phyloP scores from a whole-genome alignment of 345 rosid species.

The Salix dunnii region DNA sequence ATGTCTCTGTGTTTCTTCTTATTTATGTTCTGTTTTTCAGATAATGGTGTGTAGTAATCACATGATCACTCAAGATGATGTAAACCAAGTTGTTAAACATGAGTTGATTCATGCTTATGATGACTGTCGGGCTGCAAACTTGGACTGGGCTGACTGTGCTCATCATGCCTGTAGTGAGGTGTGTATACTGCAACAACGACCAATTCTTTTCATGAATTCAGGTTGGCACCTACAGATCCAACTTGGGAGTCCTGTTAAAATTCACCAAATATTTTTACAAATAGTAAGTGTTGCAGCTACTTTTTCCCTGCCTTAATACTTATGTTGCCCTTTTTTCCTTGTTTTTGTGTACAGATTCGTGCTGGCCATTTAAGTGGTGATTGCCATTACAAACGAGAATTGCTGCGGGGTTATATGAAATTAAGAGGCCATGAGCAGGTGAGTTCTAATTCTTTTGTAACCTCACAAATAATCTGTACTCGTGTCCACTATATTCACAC shows the following conservation, averaged over 20 bases:
- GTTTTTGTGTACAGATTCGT: slow-evolving; percentile 53
- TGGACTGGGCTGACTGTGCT: slow-evolving; percentile 85
- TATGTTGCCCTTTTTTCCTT: not conserved
- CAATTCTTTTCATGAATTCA: not conserved
- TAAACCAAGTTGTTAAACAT: slow-evolving; percentile 79
- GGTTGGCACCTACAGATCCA: not conserved
- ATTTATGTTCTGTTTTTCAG: slow-evolving; percentile 28
- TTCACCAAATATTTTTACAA: not conserved
- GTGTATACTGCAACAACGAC: slow-evolving; percentile 7
- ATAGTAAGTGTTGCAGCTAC: not conserved
- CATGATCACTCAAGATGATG: slow-evolving; percentile 70
- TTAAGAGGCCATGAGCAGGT: slow-evolving; percentile 90
- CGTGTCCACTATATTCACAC: not conserved
- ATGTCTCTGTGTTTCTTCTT: not conserved
- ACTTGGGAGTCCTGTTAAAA: not conserved
- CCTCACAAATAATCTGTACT: not conserved
- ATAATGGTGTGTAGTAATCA: slow-evolving; percentile 79
- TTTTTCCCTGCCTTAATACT: not conserved
- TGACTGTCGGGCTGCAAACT: slow-evolving; percentile 77
- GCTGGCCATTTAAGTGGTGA: slow-evolving; percentile 92
- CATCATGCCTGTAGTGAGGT: slow-evolving; percentile 99
- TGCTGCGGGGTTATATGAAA: slow-evolving; percentile 68
- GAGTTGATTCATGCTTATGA: slow-evolving; percentile 91
- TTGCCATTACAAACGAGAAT: slow-evolving; percentile 85
- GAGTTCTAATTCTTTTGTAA: slow-evolving; percentile 22